A percentile compares a stretch with the other conserved stretches of the same genome.
Conservation (phyloP, 306 rosid species). For the Senna tora region DNA sequence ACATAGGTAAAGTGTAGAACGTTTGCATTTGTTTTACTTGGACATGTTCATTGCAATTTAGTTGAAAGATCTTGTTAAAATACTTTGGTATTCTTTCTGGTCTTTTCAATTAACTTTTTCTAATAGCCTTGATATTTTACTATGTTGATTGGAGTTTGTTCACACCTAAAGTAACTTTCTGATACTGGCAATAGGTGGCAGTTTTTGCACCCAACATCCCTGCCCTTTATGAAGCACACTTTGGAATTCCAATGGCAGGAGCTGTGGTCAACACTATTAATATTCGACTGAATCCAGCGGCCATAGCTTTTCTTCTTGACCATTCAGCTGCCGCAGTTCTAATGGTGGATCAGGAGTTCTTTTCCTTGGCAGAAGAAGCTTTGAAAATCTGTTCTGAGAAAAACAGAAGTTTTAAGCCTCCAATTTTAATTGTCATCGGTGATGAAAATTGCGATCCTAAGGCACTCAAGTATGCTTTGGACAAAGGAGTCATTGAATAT, state of each 20-base stretch:
- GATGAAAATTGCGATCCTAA: constrained; percentile 75
- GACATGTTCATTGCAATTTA: background rate
- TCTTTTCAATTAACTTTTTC: background rate
- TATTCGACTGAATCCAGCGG: constrained; percentile 60
- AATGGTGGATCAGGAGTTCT: constrained; percentile 73
- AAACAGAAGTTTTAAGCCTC: constrained; percentile 58
- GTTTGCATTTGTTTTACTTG: background rate
- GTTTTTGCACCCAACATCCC: constrained; percentile 90
- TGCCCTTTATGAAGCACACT: constrained; percentile 90
- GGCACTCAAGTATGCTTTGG: constrained; percentile 50
- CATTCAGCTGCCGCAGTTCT: constrained; percentile 61
- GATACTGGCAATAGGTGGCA: constrained; percentile 64
- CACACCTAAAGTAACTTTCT: constrained; percentile 9
- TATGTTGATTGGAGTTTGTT: constrained; percentile 25
- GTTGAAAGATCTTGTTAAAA: background rate
- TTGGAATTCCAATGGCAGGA: constrained; percentile 78
- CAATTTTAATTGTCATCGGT: constrained; percentile 71
- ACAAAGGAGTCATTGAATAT: constrained; percentile 65
- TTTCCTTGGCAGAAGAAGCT: constrained; percentile 69
- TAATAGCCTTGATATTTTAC: background rate
- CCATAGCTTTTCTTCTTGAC: constrained; percentile 68
- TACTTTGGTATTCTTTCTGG: background rate
- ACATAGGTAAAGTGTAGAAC: background rate
- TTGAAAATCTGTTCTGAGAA: constrained; percentile 70
- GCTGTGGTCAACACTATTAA: constrained; percentile 72